A percentile compares a stretch with the other conserved stretches of the same genome.
Evolutionary conservation across 352 stramenopile genomes (phyloP).

Genomic region (Pythium coloratum): DNA sequence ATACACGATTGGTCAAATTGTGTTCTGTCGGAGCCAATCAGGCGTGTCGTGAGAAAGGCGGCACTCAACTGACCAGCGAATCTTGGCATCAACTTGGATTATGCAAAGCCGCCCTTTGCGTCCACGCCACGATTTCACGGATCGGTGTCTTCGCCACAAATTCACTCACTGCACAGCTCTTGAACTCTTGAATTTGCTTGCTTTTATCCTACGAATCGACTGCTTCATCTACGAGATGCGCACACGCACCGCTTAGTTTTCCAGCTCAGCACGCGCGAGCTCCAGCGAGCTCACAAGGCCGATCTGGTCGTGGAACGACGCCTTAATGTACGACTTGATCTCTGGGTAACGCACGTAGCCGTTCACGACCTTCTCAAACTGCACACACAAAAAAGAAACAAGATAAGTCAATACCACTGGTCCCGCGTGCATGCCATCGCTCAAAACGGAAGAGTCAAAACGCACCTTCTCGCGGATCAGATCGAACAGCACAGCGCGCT

Average conservation of each 20-base stretch:
- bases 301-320: slow-evolving; percentile 81
- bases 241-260: slow-evolving; percentile 21
- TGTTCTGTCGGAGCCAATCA: too few species aligned
- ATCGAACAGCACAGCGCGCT: slow-evolving; percentile 85
- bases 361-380: slow-evolving; percentile 77
- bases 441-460: not conserved
- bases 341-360: slow-evolving; percentile 77
- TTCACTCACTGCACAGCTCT: not conserved
- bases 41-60: too few species aligned
- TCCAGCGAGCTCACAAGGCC: slow-evolving; percentile 84
- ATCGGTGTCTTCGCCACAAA: too few species aligned
- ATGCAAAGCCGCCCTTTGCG: too few species aligned
- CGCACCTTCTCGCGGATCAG: slow-evolving; percentile 66
- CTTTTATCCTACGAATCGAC: not conserved
- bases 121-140: too few species aligned
- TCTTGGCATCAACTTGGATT: too few species aligned
- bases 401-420: slow-evolving; percentile 1
- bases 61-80: too few species aligned
- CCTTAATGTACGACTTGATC: slow-evolving; percentile 75
- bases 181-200: not conserved
- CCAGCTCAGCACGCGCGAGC: slow-evolving; percentile 65
- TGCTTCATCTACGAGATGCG: slow-evolving; percentile 2
- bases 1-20: too few species aligned
- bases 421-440: not conserved
- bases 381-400: slow-evolving; percentile 6